Base-by-base conservation (phyloP, 345 rosid genomes). In the Carallia pectinifolia region DNA sequence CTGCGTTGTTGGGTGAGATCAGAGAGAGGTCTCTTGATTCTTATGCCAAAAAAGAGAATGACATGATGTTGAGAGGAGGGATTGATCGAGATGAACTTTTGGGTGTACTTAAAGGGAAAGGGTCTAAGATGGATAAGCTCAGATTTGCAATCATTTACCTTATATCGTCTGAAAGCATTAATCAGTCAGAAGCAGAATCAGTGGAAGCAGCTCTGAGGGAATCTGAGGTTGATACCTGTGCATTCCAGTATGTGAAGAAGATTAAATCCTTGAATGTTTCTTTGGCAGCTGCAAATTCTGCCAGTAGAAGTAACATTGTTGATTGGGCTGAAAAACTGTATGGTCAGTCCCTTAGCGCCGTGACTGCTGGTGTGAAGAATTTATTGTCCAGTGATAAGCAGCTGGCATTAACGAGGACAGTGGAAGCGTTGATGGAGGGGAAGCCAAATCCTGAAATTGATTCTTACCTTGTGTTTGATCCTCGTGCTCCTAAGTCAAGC, bases 301-400 rank as follows among this genome's bases (percentile, higher is more conserved):
- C 96, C 0, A 90, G 96, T 78, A 84, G 96, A 83, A 92, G 80
- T 78, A 92, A 96, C 85, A 90, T 96, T 77, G 99, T 92, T 61
- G 99, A 96, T 81, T 96, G 99, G 98, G 99, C 99, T 3, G 98
- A 88, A 83, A 92, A 90, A 71, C 89, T 92, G 23, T 96, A 96
- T 47, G 99, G 98, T 71, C 98, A 90, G 69, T 95, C 97, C 19
- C 79, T 96, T 36, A 88, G 98, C 72, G 99, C 97, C 7, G 97
- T 96, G 60, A 92, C 99, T 0, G 98, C 99, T 27, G 99, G 99
- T 73, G 92, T 96, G 79, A 96, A 92, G 83, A 96, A 96, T 78
- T 85, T 96, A 55, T 79, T 96, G 38, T 87, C 98, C 27, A 84
- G 85, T 71, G 97, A 92, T 79, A 81, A 88, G 84, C 99, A 96